These are phyloP conservation scores for Tolypocladium nubicola DNA, from an alignment of 2,329 filamentous ascomycete genomes.

Conservation along the genomic window DNA sequence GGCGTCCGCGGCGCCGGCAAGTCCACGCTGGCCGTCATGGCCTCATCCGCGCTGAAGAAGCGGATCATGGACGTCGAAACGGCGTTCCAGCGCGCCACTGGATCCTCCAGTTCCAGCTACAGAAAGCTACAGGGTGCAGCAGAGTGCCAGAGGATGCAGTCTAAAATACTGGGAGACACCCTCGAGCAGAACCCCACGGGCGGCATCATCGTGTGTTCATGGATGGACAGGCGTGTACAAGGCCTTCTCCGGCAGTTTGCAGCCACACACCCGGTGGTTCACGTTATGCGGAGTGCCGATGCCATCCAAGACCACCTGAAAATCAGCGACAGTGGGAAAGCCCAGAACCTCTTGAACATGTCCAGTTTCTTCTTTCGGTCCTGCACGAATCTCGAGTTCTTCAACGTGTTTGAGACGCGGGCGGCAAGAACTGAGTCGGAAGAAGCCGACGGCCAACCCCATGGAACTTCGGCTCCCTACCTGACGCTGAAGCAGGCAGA, in stretches of 20 bases:
- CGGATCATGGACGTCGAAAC: conserved; percentile 60
- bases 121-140: conserved; percentile 50
- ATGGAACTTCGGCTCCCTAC: conserved; percentile 44
- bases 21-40: conserved; percentile 65
- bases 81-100: conserved; percentile 54
- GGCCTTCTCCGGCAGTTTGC: conserved; percentile 50
- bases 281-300: conserved; percentile 53
- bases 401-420: conserved; percentile 54
- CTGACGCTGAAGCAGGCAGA: conserved; percentile 59
- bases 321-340: conserved; percentile 42
- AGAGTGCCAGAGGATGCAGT: conserved; percentile 54
- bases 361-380: conserved; percentile 49
- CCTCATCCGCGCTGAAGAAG: conserved; percentile 58
- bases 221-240: conserved; percentile 55
- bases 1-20: conserved; percentile 68
- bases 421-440: conserved; percentile 5
- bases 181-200: conserved; percentile 47
- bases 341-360: conserved; percentile 46
- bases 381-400: conserved; percentile 68
- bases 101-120: conserved; percentile 50
- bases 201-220: conserved; percentile 62
- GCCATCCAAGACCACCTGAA: conserved; percentile 55
- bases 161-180: conserved; percentile 48
- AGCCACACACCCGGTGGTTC: conserved; percentile 57
- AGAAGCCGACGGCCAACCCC: neutral